phyloP scores from a whole-genome alignment of 148 eudicot species.

The Linanthus parryae region DNA sequence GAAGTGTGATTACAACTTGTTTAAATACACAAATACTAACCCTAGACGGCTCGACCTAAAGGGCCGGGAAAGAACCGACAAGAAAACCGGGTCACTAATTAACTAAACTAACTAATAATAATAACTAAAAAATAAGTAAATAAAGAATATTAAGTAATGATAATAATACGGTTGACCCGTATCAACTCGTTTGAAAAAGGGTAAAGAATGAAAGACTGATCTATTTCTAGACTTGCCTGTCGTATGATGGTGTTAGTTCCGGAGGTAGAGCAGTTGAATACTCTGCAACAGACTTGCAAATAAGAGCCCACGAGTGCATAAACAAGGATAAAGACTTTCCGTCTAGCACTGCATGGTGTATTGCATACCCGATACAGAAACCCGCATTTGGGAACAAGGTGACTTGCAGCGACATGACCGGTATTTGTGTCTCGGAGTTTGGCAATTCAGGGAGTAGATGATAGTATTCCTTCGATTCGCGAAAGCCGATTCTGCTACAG shows the following conservation, averaged over 20 bases:
- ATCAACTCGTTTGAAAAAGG: too few relatives aligned
- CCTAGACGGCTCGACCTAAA: too few relatives aligned
- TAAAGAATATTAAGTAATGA: too few relatives aligned
- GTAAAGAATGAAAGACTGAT: too few relatives aligned
- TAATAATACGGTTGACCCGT: too few relatives aligned
- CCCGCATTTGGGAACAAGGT: background rate
- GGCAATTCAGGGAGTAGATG: conserved; percentile 1
- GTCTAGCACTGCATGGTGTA: background rate
- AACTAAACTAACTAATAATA: too few relatives aligned
- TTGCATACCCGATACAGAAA: background rate
- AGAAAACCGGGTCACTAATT: too few relatives aligned
- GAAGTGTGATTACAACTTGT: too few relatives aligned
- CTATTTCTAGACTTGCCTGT: too few relatives aligned
- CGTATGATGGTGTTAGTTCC: background rate
- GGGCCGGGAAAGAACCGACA: too few relatives aligned
- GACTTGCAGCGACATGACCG: conserved; percentile 5
- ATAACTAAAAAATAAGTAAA: too few relatives aligned
- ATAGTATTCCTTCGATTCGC: background rate
- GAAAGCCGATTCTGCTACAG: background rate
- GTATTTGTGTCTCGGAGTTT: background rate
- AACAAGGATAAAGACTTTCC: background rate
- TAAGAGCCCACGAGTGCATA: background rate
- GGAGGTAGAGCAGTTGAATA: background rate
- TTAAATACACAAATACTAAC: too few relatives aligned
- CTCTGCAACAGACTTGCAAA: background rate